These are phyloP conservation scores for Vigna mungo DNA, from an alignment of 306 rosid genomes.

Conservation along the genomic window DNA sequence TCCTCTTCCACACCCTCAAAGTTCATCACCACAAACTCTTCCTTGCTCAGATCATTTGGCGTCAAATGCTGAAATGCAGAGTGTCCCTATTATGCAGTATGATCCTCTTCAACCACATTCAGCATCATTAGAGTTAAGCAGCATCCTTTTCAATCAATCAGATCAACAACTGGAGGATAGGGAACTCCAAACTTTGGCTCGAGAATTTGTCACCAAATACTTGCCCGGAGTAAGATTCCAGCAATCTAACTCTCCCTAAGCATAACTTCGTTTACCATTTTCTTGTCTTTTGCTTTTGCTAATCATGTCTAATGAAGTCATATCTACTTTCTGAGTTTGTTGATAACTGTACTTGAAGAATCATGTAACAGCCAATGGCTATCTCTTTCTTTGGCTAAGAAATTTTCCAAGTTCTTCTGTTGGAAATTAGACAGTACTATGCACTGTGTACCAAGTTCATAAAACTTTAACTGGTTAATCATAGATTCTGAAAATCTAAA, in stretches of 20 bases:
- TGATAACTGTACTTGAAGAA: conserved; percentile 39
- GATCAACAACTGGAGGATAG: conserved; percentile 54
- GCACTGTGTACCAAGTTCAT: not conserved
- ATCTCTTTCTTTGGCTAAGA: not conserved
- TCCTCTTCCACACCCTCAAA: conserved; percentile 36
- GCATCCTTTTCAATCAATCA: conserved; percentile 38
- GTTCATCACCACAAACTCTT: conserved; percentile 39
- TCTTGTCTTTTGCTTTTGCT: not conserved
- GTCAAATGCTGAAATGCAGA: conserved; percentile 46
- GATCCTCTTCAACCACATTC: conserved; percentile 53
- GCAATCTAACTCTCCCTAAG: conserved; percentile 53
- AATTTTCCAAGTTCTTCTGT: not conserved
- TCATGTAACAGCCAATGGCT: conserved; percentile 22
- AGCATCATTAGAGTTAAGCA: conserved; percentile 44
- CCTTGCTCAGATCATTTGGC: conserved; percentile 46
- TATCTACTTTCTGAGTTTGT: conserved; percentile 22
- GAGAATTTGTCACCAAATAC: conserved; percentile 66
- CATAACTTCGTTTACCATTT: not conserved
- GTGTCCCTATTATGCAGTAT: conserved; percentile 47
- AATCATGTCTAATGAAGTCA: conserved; percentile 14
- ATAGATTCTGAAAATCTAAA: not conserved
- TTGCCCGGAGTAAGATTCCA: conserved; percentile 71
- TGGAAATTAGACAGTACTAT: not conserved
- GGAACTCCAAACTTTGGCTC: conserved; percentile 71
- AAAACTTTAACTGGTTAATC: not conserved